Evolutionary conservation across 495 filamentous ascomycete genomes (phyloP), one percentile per base, ranked within the genome.

Genomic region (Lasiosphaeris hirsuta): DNA sequence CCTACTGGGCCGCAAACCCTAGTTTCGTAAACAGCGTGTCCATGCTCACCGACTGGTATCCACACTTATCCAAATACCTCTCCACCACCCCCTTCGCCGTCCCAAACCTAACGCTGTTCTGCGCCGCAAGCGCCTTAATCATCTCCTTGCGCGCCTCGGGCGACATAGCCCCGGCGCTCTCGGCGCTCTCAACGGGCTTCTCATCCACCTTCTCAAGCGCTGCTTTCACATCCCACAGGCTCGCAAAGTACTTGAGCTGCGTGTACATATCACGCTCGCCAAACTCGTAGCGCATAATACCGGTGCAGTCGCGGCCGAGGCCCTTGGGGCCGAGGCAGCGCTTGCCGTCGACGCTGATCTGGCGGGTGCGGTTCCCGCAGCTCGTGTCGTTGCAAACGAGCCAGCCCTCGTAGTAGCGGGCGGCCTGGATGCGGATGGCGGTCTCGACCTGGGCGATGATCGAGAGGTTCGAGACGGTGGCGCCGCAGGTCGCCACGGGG

Each of bases 11-110:
- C 7, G 60, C 58, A 58, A 80, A 77, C 35, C 81, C 81, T 13
- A 83, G 47, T 71, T 81, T 82, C 3, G 72, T 71, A 70, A 97
- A 98, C 57, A 98, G 75, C 67, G 77, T 84, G 72, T 93, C 91
- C 94, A 97, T 98, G 56, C 89, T 89, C 53, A 98, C 94, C 91
- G 91, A 97, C 73, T 89, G 88, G 69, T 92, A 78, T 36, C 95
- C 94, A 78, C 91, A 96, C 78, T 91, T 94, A 68, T 90, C 90
- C 71, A 98, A 71, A 75, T 97, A 95, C 67, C 72, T 85, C 57
- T 90, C 90, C 10, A 95, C 91, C n/a, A 89, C 85, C 1, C 78
- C 81, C 73, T 81, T 86, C 45, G 92, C 75, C 7, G 88, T 90
- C 14, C 64, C 82, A 69, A 97, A 97, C 64, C 90, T 72, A 36